Conservation (phyloP, 805 yeast species). For the Nematodospora valgi region DNA sequence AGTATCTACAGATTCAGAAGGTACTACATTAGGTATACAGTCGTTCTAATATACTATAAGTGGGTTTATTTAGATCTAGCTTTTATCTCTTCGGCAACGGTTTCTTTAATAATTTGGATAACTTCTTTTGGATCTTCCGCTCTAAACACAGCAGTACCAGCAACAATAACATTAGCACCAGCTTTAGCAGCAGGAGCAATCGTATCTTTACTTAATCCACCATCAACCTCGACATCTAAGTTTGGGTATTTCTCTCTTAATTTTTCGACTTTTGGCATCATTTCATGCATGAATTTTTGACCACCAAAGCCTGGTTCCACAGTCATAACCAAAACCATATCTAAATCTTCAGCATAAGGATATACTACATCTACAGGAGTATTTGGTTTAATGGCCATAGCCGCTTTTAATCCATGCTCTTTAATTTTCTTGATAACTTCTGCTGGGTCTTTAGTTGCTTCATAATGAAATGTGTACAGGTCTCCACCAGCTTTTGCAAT, state of each 20-base stretch:
- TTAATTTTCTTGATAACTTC: constrained; percentile 74
- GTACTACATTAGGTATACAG: constrained; percentile 84
- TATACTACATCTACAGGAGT: constrained; percentile 81
- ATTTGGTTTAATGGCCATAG: constrained; percentile 91
- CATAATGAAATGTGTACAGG: constrained; percentile 94
- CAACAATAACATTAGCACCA: constrained; percentile 97
- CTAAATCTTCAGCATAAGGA: constrained; percentile 72
- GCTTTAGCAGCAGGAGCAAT: constrained; percentile 88
- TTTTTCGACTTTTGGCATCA: constrained; percentile 92
- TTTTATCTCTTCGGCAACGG: constrained; percentile 52
- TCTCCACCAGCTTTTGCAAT: constrained; percentile 94
- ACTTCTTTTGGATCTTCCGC: constrained; percentile 78
- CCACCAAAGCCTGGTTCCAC: constrained; percentile 99
- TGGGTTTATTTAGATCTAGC: constrained; percentile 18
- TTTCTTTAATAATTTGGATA: constrained; percentile 61
- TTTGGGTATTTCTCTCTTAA: constrained; percentile 73
- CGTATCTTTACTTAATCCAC: constrained; percentile 87
- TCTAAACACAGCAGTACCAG: constrained; percentile 91
- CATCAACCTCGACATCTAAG: constrained; percentile 92
- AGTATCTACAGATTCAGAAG: constrained; percentile 53
- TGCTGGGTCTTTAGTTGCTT: constrained; percentile 78
- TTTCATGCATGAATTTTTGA: constrained; percentile 88
- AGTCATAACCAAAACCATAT: constrained; percentile 97
- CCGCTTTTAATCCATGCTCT: constrained; percentile 82
- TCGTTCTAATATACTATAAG: constrained; percentile 32